Base-by-base conservation (phyloP, 768 basidiomycete species). In the Russula olivacea region DNA sequence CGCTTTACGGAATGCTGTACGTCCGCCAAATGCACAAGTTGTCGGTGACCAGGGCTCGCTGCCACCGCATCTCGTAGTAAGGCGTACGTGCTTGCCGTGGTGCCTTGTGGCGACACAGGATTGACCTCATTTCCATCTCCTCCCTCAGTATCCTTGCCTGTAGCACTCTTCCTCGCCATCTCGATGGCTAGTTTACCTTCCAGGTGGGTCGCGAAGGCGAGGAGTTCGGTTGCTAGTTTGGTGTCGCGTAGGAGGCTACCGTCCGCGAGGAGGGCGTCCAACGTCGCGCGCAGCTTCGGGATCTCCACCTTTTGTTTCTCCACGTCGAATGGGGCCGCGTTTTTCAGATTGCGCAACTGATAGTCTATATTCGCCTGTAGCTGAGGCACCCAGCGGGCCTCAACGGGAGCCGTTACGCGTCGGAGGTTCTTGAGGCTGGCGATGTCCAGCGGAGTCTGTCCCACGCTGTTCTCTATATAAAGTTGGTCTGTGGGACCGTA, bases 401-500 rank as follows among this genome's bases (percentile, higher is more conserved):
- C 15, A 12, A 6, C 1, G n/a, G 4, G 3, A 25, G 30, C 45
- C 3, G 36, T 47, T 45, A 28, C 2, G 3, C 43, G 55, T 25
- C 23, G 47, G 10, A 73, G 68, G 54, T 54, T 58, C 8, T 63
- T 53, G 49, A 63, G 69, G 6, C 58, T 34, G 2, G 70, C 70
- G 28, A 67, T 66, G 36, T 75, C 75, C 8, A 70, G 38, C 1
- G 74, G 69, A 0, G 73, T 76, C 49, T 69, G 68, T 14, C 74
- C 74, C 5, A 76, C 73, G 19, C 70, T 65, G 51, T 86, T 80
- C 69, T 87, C 85, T 43, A 76, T 71, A 60, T 74, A 72, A 2
- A 85, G 69, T 0, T 70, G 74, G 38, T 79, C 76, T 0, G 70
- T 61, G 25, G 80, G 77, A 2, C 74, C 72, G 1, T 72, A 73